Base-by-base conservation (phyloP, 2,329 filamentous ascomycete species). In the Claviceps humidiphila region DNA sequence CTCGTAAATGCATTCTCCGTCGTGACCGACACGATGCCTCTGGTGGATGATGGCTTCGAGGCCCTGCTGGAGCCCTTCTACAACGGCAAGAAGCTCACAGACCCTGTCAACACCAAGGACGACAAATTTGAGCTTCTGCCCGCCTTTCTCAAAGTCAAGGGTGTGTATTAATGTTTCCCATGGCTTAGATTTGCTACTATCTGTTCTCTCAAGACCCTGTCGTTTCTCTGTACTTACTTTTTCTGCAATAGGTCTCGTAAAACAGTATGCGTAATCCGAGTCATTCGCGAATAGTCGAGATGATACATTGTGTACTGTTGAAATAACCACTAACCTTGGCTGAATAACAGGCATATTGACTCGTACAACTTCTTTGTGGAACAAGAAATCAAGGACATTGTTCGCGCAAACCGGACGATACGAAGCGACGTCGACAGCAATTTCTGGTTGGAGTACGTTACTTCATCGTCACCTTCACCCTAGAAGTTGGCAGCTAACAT, bases 331-430 rank as follows among this genome's bases (percentile, higher is more conserved):
- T 54, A 22, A 54, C 55, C 34, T 46, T 58, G 60, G 43, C 60
- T 55, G 37, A 14, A 37, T 11, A 40, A 44, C 17, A 76, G 75
- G 61, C 90, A 96, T 68, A 91, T 95, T 64, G 94, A 98, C 72
- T 97, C 93, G 24, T 98, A 94, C 76, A 96, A 98, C 71, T 95
- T 93, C 71, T 97, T 98, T 61, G 86, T 96, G 59, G 89, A 98
- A 60, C 86, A 94, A 53, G 90, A 97, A 65, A 83, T 98, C 67
- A 95, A 95, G 71, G 90, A 96, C 62, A 98, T 98, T 60, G 85
- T 98, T 58, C 84, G 88, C 65, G 87, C 91, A 50, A 97, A 96
- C 66, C 83, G 85, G 48, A 85, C 82, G 42, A 87, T 98, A 57
- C 82, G 86, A 59, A 95, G 90, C 68, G 91, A 97, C 73, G 87